Evolutionary conservation across 257 asterid genomes (phyloP).

Genomic region (Solanum piurae): DNA sequence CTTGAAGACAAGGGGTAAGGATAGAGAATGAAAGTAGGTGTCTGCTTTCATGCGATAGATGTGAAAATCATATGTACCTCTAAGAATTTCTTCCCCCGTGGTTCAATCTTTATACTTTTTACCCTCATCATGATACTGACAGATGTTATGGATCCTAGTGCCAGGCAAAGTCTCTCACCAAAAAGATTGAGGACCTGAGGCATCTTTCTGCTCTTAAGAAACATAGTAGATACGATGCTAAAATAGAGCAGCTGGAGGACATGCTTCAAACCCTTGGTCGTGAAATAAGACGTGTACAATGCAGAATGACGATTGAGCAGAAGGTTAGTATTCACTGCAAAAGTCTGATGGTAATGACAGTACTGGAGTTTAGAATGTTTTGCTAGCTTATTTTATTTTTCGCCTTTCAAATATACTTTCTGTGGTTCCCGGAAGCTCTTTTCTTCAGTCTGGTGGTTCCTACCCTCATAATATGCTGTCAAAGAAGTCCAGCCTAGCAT

Average conservation of each 20-base stretch:
- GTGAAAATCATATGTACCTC: not conserved
- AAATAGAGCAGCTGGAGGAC: conserved; percentile 46
- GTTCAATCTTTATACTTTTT: not conserved
- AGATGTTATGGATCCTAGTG: conserved; percentile 23
- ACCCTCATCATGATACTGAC: not conserved
- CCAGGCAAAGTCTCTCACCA: conserved; percentile 40
- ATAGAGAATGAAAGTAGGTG: not conserved
- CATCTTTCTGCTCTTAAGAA: conserved; percentile 15
- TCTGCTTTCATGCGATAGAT: not conserved
- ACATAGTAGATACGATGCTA: conserved; percentile 14
- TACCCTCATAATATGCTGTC: not conserved
- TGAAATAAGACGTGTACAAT: conserved; percentile 37
- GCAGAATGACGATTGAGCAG: conserved; percentile 39
- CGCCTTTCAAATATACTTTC: not conserved
- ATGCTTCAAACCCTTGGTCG: conserved; percentile 36
- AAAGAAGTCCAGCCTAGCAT: not conserved
- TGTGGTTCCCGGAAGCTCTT: not conserved
- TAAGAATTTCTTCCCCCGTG: not conserved
- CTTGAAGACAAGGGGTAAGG: not conserved
- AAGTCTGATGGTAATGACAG: not conserved
- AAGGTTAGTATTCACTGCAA: conserved; percentile 32
- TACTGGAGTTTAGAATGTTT: not conserved
- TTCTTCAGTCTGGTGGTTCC: not conserved
- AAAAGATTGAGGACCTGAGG: conserved; percentile 47
- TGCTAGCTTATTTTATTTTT: not conserved